Evolutionary conservation across 495 filamentous ascomycete species (phyloP).

Genomic region (Penicillium verhagenii): DNA sequence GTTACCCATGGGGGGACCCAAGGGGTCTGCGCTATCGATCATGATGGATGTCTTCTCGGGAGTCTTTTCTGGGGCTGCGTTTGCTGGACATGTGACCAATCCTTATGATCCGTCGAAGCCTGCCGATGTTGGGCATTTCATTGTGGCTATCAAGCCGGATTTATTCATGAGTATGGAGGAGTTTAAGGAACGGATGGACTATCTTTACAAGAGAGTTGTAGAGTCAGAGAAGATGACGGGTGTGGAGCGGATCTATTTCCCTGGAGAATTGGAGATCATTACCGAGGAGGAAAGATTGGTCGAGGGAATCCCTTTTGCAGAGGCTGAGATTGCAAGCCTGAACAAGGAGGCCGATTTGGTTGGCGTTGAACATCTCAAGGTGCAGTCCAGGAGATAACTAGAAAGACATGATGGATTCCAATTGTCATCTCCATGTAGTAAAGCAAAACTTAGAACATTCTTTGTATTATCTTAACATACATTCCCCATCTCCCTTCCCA

Average conservation of each 20-base stretch:
- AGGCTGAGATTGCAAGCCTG: slow-evolving; percentile 62
- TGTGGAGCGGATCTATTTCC: slow-evolving; percentile 76
- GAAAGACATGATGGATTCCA: too few species aligned
- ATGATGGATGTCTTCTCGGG: slow-evolving; percentile 89
- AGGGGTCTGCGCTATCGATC: slow-evolving; percentile 67
- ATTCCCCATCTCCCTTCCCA: too few species aligned
- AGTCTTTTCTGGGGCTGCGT: slow-evolving; percentile 66
- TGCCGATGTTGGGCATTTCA: slow-evolving; percentile 74
- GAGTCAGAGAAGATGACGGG: slow-evolving; percentile 64
- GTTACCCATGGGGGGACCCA: slow-evolving; percentile 78
- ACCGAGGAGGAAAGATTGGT: slow-evolving; percentile 52
- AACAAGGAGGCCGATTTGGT: slow-evolving; percentile 65
- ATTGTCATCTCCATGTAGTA: too few species aligned
- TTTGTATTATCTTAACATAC: too few species aligned
- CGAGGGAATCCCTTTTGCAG: slow-evolving; percentile 64
- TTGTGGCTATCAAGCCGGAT: slow-evolving; percentile 74
- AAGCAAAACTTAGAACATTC: too few species aligned
- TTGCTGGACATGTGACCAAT: slow-evolving; percentile 68
- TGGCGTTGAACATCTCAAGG: slow-evolving; percentile 36
- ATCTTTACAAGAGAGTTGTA: slow-evolving; percentile 63
- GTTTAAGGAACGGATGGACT: slow-evolving; percentile 68
- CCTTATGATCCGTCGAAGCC: slow-evolving; percentile 68
- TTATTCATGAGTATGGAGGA: slow-evolving; percentile 70
- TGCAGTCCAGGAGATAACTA: too few species aligned
- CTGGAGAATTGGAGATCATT: slow-evolving; percentile 72